Base-by-base conservation (phyloP, 306 rosid species). In the Cicer chorassanicum region DNA sequence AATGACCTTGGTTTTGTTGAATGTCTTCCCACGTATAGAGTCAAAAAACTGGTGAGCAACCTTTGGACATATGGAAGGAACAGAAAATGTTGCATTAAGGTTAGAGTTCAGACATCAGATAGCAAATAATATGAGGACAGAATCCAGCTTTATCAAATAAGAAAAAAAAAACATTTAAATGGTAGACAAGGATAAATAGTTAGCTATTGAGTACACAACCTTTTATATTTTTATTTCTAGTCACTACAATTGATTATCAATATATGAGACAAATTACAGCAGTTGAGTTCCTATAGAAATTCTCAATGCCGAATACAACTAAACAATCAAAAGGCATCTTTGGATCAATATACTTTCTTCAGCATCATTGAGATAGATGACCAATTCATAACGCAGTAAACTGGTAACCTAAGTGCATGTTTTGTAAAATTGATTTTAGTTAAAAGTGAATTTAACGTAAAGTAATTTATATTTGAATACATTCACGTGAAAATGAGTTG, bases 41-140 rank as follows among this genome's bases (percentile, higher is more conserved):
- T 91, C 88, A 61, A 57, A 78, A 88, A 94, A 91, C 79, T 86
- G 83, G 63, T n/a, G 71, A 56, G 98, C 96, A 79, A 85, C 97
- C 98, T 94, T 86, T 72, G 78, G 79, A 80, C 39, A 87, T 65
- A 66, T 55, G 62, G 63, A 36, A 65, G 79, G 68, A 72, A 71
- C 49, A 82, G 34, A 36, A 79, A 74, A 59, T 70, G 53, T 36
- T 53, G 82, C 69, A 70, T 59, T 45, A 65, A 60, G 49, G 41
- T 48, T 78, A 77, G 64, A 44, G 59, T 54, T 77, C 71, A 72
- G 55, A 51, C 60, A 65, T 79, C 42, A 34, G 36, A 50, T 55
- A 71, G 74, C 15, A 79, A 65, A 81, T 55, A 71, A 71, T 11
- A 71, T 11, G 19, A 43, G 65, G 60, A 46, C 9, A 21, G 57